Percentiles rank a stretch among this genome's conserved stretches.
These are phyloP conservation scores for Pyrenochaeta sp. DNA, from an alignment of 2,329 filamentous ascomycete genomes.

Conservation along the genomic window DNA sequence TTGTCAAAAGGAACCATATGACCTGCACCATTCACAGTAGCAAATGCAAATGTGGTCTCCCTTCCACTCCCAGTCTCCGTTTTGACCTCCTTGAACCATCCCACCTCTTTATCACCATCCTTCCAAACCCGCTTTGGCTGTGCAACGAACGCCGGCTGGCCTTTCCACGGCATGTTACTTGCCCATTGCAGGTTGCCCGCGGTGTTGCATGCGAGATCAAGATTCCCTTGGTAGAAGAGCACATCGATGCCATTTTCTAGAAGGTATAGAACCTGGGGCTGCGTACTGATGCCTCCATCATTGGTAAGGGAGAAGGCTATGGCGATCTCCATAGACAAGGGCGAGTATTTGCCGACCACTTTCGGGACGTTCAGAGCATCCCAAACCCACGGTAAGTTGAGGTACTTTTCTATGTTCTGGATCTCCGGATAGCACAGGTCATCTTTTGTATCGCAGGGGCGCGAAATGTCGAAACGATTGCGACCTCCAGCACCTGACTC, in stretches of 20 bases:
- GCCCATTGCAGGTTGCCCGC: slow-evolving; percentile 53
- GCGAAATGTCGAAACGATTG: slow-evolving; percentile 57
- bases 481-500: slow-evolving; percentile 51
- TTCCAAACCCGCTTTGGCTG: slow-evolving; percentile 40
- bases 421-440: slow-evolving; percentile 51
- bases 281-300: slow-evolving; percentile 39
- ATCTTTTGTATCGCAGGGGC: slow-evolving; percentile 47
- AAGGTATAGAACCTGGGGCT: slow-evolving; percentile 46
- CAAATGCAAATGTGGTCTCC: slow-evolving; percentile 45
- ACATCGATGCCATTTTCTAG: slow-evolving; percentile 50
- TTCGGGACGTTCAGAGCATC: slow-evolving; percentile 45
- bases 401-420: slow-evolving; percentile 38
- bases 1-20: slow-evolving; percentile 53
- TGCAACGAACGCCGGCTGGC: slow-evolving; percentile 53
- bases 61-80: slow-evolving; percentile 34
- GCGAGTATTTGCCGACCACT: slow-evolving; percentile 42
- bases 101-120: slow-evolving; percentile 32
- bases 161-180: slow-evolving; percentile 54
- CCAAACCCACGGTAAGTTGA: slow-evolving; percentile 45
- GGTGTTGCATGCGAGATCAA: slow-evolving; percentile 54
- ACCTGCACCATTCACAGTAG: slow-evolving; percentile 51
- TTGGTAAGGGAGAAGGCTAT: slow-evolving; percentile 39
- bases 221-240: slow-evolving; percentile 52
- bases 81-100: slow-evolving; percentile 48
- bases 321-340: slow-evolving; percentile 32